phyloP scores from a whole-genome alignment of 306 rosid species.

The Lathyrus tuberosus region DNA sequence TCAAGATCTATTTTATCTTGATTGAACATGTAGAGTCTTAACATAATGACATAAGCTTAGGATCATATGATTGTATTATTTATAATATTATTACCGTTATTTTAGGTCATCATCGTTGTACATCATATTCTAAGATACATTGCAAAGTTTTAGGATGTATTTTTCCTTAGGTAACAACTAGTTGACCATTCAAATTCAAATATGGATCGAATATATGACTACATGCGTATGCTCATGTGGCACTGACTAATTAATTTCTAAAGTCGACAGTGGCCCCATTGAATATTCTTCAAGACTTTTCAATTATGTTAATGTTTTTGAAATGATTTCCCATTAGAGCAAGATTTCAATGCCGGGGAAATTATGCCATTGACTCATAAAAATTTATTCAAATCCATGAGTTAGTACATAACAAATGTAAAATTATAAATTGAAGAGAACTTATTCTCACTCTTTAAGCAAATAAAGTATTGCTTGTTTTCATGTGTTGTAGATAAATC shows the following conservation, averaged over 20 bases:
- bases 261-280: not conserved
- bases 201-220: not conserved
- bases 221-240: not conserved
- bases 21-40: no score
- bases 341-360: slow-evolving; percentile 23
- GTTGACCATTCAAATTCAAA: not conserved
- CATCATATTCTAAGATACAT: not conserved
- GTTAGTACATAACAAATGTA: no score
- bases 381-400: no score
- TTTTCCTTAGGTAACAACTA: not conserved
- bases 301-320: not conserved
- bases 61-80: no score
- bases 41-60: no score
- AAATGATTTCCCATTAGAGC: not conserved
- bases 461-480: no score
- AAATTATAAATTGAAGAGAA: no score
- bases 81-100: not conserved
- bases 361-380: slow-evolving; percentile 4
- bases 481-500: no score
- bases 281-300: not conserved
- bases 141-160: not conserved
- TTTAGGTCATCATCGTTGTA: not conserved
- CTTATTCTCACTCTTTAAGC: no score
- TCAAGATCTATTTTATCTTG: no score
- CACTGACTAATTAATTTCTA: not conserved